A percentile compares a stretch with the other conserved stretches of the same genome.
Evolutionary conservation across 2,329 filamentous ascomycete species (phyloP).

Genomic region (Myrmaecium sp.): DNA sequence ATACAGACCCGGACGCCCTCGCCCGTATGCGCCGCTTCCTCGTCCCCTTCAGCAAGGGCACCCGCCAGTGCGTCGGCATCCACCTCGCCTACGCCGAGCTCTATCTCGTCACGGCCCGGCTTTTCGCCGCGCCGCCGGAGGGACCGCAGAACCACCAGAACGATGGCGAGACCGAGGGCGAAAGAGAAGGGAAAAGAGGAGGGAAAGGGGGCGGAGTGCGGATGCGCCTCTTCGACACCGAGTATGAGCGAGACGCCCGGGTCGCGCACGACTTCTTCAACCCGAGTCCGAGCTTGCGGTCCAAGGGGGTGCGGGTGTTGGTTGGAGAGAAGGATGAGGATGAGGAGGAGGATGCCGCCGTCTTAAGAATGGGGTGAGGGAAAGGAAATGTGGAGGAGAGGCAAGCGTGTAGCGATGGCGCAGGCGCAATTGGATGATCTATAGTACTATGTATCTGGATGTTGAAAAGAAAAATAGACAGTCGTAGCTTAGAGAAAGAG

Average conservation of each 20-base stretch:
- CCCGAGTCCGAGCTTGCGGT: conserved; percentile 7
- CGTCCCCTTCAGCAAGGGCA: conserved; percentile 22
- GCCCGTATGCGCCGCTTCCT: conserved; percentile 8
- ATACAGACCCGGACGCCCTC: no score
- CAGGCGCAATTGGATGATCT: no score
- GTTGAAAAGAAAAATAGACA: no score
- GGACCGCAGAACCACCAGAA: conserved; percentile 4
- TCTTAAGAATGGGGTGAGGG: no score
- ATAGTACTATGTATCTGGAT: no score
- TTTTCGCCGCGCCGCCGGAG: no score
- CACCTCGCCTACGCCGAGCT: conserved; percentile 16
- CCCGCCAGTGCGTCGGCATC: conserved; percentile 23
- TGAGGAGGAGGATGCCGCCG: no score
- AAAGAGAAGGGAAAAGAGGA: conserved; percentile 4
- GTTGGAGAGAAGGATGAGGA: conserved; percentile 1
- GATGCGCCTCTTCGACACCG: conserved; percentile 13
- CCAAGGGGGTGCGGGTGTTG: conserved; percentile 10
- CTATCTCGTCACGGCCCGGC: conserved; percentile 8
- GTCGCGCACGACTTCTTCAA: conserved; percentile 13
- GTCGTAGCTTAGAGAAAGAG: no score
- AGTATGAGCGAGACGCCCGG: conserved; percentile 11
- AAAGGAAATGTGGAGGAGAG: no score
- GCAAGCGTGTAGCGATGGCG: no score
- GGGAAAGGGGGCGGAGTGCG: conserved; percentile 3
- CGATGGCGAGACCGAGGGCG: conserved; percentile 1